Evolutionary conservation across 164 flowering plant genomes (phyloP), one percentile per base, ranked within the genome.

Genomic region (Tetrastigma voinierianum): DNA sequence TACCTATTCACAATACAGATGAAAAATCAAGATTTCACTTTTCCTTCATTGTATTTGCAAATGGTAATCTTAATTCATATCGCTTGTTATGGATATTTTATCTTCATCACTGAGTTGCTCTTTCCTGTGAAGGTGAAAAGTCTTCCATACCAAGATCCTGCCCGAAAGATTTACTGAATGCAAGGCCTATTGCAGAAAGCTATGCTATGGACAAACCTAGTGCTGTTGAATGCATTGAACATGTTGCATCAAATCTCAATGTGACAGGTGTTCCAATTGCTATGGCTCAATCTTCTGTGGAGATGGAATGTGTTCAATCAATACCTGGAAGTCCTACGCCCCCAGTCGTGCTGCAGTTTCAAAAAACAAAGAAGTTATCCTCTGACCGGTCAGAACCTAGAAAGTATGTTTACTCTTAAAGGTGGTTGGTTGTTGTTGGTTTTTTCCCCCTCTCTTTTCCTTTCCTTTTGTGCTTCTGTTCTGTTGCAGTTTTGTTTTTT

Each of bases 331-430:
- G 75, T 72, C 78, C 83, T 60, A 67, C 79, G 15, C 81, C 81
- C 43, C 76, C 86, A 20, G 65, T 86, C 47, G 57, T 77, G 73
- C 73, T 76, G 20, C 93, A 84, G 46, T 80, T 80, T 73, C 81
- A 90, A 65, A 96, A 93, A 77, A 65, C 86, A 12, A 86, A 88
- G 77, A 93, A 90, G 77, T 67, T 87, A 68, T 83, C 86, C n/a
- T 51, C 69, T 55, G 98, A 96, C 51, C 89, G 96, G 17, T 81
- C 96, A 67, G 99, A 88, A 45, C 75, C 91, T 43, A 83, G 80
- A 85, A 86, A 80, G 98, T 93, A 84, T 76, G 89, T 77, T 55
- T 7, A 58, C 57, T 56, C 40, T 32, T 32, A 9, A 24, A 20
- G 24, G 64, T 46, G 16, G 32, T 48, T 11, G 52, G 61, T 53